These are phyloP conservation scores for Carex cristatella DNA, from an alignment of 176 grass and related monocot species.

Conservation along the genomic window DNA sequence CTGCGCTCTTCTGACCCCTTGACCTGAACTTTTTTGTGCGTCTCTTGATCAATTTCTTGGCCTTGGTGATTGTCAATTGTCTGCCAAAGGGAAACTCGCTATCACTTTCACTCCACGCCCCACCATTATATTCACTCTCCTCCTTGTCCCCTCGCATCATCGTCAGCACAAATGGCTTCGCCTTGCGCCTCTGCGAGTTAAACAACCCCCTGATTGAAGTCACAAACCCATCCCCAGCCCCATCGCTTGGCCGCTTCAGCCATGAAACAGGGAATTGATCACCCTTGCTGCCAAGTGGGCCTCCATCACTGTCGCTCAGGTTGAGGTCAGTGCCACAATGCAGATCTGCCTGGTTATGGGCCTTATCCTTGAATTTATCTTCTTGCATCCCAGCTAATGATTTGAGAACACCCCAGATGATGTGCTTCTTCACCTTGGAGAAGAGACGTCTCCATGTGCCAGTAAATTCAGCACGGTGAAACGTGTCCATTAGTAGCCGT, in stretches of 20 bases:
- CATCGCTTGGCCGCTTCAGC: constrained; percentile 82
- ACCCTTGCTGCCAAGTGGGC: constrained; percentile 35
- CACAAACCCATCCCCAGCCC: constrained; percentile 92
- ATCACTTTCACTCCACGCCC: constrained; percentile 94
- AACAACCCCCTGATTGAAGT: constrained; percentile 95
- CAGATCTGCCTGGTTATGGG: constrained; percentile 58
- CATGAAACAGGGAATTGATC: constrained; percentile 91
- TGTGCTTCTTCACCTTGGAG: constrained; percentile 96
- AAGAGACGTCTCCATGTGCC: constrained; percentile 96
- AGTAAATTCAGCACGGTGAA: constrained; percentile 83
- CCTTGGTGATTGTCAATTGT: constrained; percentile 85
- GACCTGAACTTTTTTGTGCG: constrained; percentile 77
- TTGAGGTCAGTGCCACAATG: constrained; percentile 60
- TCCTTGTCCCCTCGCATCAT: constrained; percentile 62
- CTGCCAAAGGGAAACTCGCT: constrained; percentile 74
- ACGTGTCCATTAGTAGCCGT: constrained; percentile 96
- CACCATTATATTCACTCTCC: constrained; percentile 70
- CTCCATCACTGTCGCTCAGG: constrained; percentile 84
- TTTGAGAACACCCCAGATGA: constrained; percentile 97
- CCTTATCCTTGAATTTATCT: constrained; percentile 85
- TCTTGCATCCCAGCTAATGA: constrained; percentile 99
- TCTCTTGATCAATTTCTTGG: constrained; percentile 72
- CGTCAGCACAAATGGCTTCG: constrained; percentile 76
- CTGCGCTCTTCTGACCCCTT: constrained; percentile 79
- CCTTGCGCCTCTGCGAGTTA: constrained; percentile 92